These are phyloP conservation scores for Cryptosporidium felis DNA, from an alignment of 169 alveolate species.

Conservation along the genomic window DNA sequence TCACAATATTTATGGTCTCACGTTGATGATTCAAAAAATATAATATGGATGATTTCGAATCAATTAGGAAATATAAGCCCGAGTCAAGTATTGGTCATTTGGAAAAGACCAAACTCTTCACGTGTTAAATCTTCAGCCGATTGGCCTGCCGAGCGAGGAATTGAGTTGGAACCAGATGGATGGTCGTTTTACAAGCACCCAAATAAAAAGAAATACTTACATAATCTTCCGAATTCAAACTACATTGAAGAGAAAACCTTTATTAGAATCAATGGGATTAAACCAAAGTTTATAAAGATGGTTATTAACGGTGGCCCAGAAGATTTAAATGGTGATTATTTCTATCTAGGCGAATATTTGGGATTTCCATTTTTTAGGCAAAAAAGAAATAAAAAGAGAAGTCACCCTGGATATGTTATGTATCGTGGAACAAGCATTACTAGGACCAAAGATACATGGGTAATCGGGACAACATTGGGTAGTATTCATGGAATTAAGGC, in stretches of 20 bases:
- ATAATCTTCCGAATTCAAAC: conserved; percentile 26
- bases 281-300: conserved; percentile 45
- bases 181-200: conserved; percentile 65
- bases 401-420: conserved; percentile 47
- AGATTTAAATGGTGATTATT: conserved; percentile 64
- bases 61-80: conserved; percentile 61
- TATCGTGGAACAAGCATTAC: conserved; percentile 37
- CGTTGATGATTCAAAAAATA: conserved; percentile 3
- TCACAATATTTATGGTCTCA: conserved; percentile 35
- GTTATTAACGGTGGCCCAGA: conserved; percentile 60
- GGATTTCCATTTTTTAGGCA: conserved; percentile 70
- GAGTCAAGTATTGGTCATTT: conserved; percentile 44
- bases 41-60: conserved; percentile 33
- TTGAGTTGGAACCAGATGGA: conserved; percentile 67
- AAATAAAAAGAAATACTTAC: conserved; percentile 33
- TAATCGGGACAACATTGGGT: conserved; percentile 61
- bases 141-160: conserved; percentile 71
- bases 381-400: conserved; percentile 45
- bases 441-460: conserved; percentile 57
- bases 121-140: conserved; percentile 34
- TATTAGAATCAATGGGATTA: conserved; percentile 23
- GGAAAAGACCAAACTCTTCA: conserved; percentile 49
- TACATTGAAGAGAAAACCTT: conserved; percentile 33
- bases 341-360: conserved; percentile 48
- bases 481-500: conserved; percentile 69